phyloP scores from a whole-genome alignment of 225 moss, liverwort and hornwort species.

The Bryum argenteum region DNA sequence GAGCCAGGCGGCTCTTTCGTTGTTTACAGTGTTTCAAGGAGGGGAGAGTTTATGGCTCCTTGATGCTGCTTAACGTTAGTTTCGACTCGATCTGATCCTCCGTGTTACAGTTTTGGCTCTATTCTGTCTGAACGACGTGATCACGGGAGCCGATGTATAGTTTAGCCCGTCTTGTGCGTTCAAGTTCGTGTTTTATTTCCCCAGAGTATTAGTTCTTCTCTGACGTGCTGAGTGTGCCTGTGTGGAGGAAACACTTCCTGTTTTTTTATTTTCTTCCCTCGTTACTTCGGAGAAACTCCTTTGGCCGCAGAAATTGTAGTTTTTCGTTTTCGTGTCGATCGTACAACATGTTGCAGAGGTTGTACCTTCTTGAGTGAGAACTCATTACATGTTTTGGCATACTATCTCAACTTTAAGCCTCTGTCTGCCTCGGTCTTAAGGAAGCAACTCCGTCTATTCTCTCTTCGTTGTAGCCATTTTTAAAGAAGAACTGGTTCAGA shows the following conservation, averaged over 20 bases:
- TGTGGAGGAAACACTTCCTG: background rate
- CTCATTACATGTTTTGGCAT: background rate
- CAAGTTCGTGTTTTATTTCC: conserved; percentile 2
- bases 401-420: background rate
- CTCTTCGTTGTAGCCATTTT: background rate
- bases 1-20: background rate
- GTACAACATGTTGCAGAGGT: background rate
- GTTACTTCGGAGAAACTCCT: background rate
- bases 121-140: background rate
- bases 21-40: background rate
- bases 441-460: conserved; percentile 6
- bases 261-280: background rate
- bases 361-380: background rate
- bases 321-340: background rate
- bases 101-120: conserved; percentile 14
- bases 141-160: background rate
- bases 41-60: background rate
- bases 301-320: background rate
- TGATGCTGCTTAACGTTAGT: conserved; percentile 11
- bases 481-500: background rate
- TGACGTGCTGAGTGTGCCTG: background rate
- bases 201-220: background rate
- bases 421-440: conserved; percentile 1
- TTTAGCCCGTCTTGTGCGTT: conserved; percentile 3
- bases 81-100: conserved; percentile 34